Percentiles rank a stretch among this genome's conserved stretches.
phyloP scores from a whole-genome alignment of 1,139 yeast species.

The Geotrichum fermentans region DNA sequence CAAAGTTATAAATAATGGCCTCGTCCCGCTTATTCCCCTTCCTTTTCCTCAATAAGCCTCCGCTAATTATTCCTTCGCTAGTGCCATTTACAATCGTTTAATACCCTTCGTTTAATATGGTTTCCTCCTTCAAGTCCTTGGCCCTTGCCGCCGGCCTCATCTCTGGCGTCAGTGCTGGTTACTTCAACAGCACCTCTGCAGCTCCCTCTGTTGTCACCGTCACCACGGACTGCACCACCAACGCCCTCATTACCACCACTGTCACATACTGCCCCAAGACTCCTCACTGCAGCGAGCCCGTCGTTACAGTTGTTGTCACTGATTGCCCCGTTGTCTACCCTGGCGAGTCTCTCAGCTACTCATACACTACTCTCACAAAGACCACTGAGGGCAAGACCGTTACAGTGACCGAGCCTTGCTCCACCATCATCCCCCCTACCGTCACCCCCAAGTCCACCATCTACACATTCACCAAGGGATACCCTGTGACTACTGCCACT shows the following conservation, averaged over 20 bases:
- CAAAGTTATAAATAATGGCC: neutral
- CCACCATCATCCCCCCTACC: slow-evolving; percentile 13
- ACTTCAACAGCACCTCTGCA: neutral
- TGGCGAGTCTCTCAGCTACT: slow-evolving; percentile 5
- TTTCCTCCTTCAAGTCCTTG: slow-evolving; percentile 1
- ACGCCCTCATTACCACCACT: slow-evolving; percentile 16
- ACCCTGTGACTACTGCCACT: slow-evolving; percentile 7
- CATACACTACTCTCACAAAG: slow-evolving; percentile 14
- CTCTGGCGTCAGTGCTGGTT: neutral
- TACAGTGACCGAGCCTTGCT: slow-evolving; percentile 20
- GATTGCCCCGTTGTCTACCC: slow-evolving; percentile 17
- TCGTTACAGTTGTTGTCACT: slow-evolving; percentile 16
- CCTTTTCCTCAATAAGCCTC: neutral
- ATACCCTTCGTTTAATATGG: slow-evolving; percentile 8
- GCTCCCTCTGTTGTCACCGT: neutral
- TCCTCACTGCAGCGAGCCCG: slow-evolving; percentile 9
- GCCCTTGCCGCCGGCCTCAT: slow-evolving; percentile 8
- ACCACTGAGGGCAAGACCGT: slow-evolving; percentile 13
- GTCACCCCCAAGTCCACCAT: slow-evolving; percentile 9
- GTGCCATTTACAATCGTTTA: too few relatives aligned
- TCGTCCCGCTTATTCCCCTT: neutral
- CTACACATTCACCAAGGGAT: slow-evolving; percentile 1
- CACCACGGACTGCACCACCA: slow-evolving; percentile 4
- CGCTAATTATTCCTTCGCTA: too few relatives aligned
- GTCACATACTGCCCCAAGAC: slow-evolving; percentile 13